These are phyloP conservation scores for Moringa oleifera DNA, from an alignment of 345 rosid species.

Conservation along the genomic window DNA sequence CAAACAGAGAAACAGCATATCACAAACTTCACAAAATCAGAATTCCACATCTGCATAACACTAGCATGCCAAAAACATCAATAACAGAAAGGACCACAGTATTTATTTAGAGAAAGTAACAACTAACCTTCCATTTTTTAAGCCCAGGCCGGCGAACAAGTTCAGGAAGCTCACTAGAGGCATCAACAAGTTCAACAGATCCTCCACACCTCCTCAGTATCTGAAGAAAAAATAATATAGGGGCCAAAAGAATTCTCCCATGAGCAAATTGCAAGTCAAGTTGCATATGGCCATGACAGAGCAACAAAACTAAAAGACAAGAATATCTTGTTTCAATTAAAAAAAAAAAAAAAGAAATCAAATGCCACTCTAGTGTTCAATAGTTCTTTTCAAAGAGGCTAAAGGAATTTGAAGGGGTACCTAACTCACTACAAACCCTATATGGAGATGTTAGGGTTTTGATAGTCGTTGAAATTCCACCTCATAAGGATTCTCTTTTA, in stretches of 20 bases:
- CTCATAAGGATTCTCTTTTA: no score
- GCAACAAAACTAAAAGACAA: not conserved
- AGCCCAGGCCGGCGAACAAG: constrained; percentile 84
- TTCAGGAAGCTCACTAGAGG: constrained; percentile 71
- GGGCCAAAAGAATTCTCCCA: not conserved
- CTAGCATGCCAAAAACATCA: constrained; percentile 1
- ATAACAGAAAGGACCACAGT: not conserved
- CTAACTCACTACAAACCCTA: no score
- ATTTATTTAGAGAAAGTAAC: constrained; percentile 2
- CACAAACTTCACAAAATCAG: not conserved
- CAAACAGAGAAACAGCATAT: not conserved
- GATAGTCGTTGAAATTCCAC: no score
- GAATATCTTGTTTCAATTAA: not conserved
- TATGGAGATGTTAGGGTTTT: no score
- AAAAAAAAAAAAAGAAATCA: no score
- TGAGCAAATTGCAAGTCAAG: not conserved
- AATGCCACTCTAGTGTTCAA: not conserved
- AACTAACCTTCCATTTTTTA: constrained; percentile 81
- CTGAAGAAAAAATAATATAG: constrained; percentile 30
- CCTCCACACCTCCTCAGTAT: constrained; percentile 72
- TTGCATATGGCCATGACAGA: not conserved
- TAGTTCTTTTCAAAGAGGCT: not conserved
- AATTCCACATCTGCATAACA: not conserved
- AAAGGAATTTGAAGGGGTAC: no score
- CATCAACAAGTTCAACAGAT: constrained; percentile 83